Conservation (phyloP, 1,139 yeast species). For the Protomyces macrosporus region DNA sequence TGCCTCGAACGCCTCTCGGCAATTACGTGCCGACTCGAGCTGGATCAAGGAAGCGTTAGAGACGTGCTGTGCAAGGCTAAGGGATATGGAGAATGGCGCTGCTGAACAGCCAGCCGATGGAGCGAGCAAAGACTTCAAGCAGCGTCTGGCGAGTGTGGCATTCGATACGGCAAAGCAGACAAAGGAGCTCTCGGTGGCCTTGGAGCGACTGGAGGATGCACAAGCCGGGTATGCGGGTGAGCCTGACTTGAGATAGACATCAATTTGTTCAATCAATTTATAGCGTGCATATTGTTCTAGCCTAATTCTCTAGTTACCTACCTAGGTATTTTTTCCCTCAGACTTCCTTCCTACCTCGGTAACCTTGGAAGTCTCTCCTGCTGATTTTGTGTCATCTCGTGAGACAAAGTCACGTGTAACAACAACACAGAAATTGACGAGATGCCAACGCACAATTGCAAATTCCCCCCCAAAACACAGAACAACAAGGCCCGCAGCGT, state of each 20-base stretch:
- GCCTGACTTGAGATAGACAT: neutral
- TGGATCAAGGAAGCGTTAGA: slow-evolving; percentile 19
- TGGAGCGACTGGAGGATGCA: neutral
- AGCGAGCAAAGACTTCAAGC: slow-evolving; percentile 75
- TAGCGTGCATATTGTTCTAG: neutral
- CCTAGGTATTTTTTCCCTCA: neutral
- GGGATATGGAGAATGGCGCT: slow-evolving; percentile 13
- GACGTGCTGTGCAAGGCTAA: slow-evolving; percentile 14
- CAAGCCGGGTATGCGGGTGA: neutral
- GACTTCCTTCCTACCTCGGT: no score
- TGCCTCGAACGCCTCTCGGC: slow-evolving; percentile 34
- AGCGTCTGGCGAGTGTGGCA: slow-evolving; percentile 89
- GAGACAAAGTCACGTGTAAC: neutral
- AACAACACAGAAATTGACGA: neutral
- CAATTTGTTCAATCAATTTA: neutral
- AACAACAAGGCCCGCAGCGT: no score
- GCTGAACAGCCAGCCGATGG: slow-evolving; percentile 45
- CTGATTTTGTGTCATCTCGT: neutral
- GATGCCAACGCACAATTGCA: neutral
- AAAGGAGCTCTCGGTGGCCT: slow-evolving; percentile 55
- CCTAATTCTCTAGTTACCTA: neutral
- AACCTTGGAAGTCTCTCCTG: neutral
- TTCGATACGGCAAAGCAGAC: slow-evolving; percentile 96
- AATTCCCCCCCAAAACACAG: no score
- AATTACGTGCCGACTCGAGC: slow-evolving; percentile 2